These are phyloP conservation scores for Salix arbutifolia DNA, from an alignment of 345 rosid species.

Conservation along the genomic window DNA sequence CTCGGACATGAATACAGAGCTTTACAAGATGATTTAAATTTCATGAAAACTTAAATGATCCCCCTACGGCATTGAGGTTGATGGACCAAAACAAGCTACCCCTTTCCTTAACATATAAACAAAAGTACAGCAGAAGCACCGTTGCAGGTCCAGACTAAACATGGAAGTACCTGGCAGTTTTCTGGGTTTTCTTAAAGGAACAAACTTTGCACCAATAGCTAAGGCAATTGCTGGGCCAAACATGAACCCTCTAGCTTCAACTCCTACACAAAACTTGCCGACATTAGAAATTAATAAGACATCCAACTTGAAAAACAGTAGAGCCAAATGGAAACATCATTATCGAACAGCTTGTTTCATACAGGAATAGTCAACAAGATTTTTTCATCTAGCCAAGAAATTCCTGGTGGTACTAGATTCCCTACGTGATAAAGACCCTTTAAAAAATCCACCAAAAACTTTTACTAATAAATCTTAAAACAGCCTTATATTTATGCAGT, in stretches of 20 bases:
- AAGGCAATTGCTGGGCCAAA: conserved; percentile 88
- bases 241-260: conserved; percentile 93
- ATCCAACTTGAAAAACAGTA: background rate
- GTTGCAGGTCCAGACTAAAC: background rate
- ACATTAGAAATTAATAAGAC: background rate
- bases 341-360: background rate
- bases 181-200: conserved; percentile 77
- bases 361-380: background rate
- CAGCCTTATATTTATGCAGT: background rate
- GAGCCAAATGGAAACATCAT: background rate
- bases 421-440: background rate
- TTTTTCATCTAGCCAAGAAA: background rate
- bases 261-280: conserved; percentile 35
- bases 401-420: background rate
- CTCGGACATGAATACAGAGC: background rate
- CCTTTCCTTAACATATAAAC: background rate
- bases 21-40: background rate
- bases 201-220: conserved; percentile 91
- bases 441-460: background rate
- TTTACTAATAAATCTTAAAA: background rate
- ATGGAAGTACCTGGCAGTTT: conserved; percentile 62
- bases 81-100: background rate
- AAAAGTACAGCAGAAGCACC: background rate
- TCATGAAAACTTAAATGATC: background rate
- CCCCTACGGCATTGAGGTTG: background rate